These are phyloP conservation scores for Cotoneaster glaucophyllus DNA, from an alignment of 306 rosid genomes.

Conservation along the genomic window DNA sequence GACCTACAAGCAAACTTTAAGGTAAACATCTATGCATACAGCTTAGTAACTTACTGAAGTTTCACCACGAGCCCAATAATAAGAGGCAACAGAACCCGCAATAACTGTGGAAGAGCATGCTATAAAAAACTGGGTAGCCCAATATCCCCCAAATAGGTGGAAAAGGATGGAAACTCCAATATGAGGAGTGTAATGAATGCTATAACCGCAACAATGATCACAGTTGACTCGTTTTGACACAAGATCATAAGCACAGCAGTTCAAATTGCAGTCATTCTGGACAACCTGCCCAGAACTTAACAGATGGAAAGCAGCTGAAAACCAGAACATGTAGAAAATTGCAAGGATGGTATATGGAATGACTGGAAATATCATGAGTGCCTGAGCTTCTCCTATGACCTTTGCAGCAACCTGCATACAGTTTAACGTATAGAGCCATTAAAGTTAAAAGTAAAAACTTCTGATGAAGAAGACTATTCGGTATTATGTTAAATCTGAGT, in stretches of 20 bases:
- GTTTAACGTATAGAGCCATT: neutral
- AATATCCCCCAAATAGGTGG: slow-evolving; percentile 90
- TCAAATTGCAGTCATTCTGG: slow-evolving; percentile 69
- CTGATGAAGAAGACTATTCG: neutral
- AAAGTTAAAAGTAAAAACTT: neutral
- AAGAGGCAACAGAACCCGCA: slow-evolving; percentile 93
- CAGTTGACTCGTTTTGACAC: slow-evolving; percentile 57
- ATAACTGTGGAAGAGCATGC: slow-evolving; percentile 85
- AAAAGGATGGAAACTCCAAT: slow-evolving; percentile 79
- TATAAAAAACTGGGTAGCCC: slow-evolving; percentile 88
- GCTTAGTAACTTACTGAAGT: slow-evolving; percentile 62
- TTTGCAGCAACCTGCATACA: slow-evolving; percentile 80
- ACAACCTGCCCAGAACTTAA: slow-evolving; percentile 86
- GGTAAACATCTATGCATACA: slow-evolving; percentile 6
- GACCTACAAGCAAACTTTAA: neutral
- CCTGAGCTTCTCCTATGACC: slow-evolving; percentile 93
- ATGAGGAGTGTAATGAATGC: slow-evolving; percentile 73
- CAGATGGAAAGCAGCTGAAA: slow-evolving; percentile 75
- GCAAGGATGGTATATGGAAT: slow-evolving; percentile 82
- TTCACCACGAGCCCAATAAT: slow-evolving; percentile 89
- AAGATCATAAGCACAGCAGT: slow-evolving; percentile 80
- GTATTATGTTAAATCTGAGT: neutral
- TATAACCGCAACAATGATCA: slow-evolving; percentile 77
- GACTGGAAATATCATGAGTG: slow-evolving; percentile 70
- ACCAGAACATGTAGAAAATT: slow-evolving; percentile 84